Conservation (phyloP, 2,329 filamentous ascomycete genomes). For the Alternaria ventricosa region DNA sequence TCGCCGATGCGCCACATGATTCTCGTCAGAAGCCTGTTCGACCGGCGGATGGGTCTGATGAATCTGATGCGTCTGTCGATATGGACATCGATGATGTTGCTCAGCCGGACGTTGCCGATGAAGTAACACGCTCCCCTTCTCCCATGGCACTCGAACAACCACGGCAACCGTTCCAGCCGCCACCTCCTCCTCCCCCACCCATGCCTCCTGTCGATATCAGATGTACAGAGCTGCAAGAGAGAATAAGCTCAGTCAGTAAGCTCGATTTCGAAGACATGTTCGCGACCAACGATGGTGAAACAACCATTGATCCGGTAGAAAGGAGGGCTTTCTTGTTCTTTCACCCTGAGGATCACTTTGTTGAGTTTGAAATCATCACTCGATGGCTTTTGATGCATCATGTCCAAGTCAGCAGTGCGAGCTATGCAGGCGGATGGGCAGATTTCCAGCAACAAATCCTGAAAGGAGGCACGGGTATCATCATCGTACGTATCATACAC, state of each 20-base stretch:
- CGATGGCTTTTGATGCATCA: constrained; percentile 41
- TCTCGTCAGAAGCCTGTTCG: neutral
- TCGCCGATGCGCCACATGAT: constrained; percentile 10
- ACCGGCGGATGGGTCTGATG: neutral
- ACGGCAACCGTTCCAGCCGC: neutral
- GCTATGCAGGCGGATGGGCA: constrained; percentile 35
- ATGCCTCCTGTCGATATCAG: neutral
- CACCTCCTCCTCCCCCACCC: neutral
- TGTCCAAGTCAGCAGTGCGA: constrained; percentile 34
- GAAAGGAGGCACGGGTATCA: constrained; percentile 31
- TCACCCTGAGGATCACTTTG: constrained; percentile 34
- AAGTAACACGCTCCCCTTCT: neutral
- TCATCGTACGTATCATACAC: constrained; percentile 29
- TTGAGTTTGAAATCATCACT: constrained; percentile 39
- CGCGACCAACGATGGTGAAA: constrained; percentile 11
- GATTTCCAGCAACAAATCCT: constrained; percentile 28
- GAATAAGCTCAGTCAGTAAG: constrained; percentile 23
- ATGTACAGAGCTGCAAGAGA: constrained; percentile 20
- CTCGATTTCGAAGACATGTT: constrained; percentile 37
- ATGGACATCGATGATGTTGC: neutral
- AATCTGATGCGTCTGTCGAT: neutral
- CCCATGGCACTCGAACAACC: neutral
- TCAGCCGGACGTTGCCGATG: neutral
- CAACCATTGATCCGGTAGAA: constrained; percentile 15
- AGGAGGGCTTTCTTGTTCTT: constrained; percentile 37